A percentile compares a stretch with the other conserved stretches of the same genome.
Evolutionary conservation across 768 basidiomycete species (phyloP).

Genomic region (Russula griseocarnosa): DNA sequence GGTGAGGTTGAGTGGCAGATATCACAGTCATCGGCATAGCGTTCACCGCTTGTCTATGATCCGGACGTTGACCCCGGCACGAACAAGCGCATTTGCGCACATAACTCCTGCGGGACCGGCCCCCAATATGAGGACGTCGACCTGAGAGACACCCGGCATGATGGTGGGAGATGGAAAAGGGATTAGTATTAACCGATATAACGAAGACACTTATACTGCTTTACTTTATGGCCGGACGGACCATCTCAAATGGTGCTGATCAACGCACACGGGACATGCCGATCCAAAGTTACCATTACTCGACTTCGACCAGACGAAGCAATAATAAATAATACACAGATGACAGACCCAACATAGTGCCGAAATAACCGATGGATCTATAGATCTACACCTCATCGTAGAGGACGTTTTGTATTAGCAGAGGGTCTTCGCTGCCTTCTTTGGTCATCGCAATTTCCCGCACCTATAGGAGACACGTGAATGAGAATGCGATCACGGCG

Average conservation of each 20-base stretch:
- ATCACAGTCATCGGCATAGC: not conserved
- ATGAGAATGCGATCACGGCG: too few species aligned
- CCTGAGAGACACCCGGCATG: slow-evolving; percentile 36
- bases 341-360: not conserved
- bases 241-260: not conserved
- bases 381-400: slow-evolving; percentile 24
- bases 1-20: not conserved
- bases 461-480: slow-evolving; percentile 4
- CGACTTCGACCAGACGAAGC: slow-evolving; percentile 4
- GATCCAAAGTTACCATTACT: not conserved
- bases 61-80: slow-evolving; percentile 53
- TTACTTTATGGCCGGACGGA: not conserved
- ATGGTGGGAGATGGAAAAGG: not conserved
- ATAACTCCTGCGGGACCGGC: slow-evolving; percentile 63
- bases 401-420: slow-evolving; percentile 20
- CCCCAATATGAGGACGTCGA: slow-evolving; percentile 60
- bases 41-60: slow-evolving; percentile 55
- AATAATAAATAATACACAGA: not conserved
- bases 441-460: slow-evolving; percentile 22
- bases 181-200: not conserved
- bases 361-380: not conserved
- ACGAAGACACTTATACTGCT: not conserved
- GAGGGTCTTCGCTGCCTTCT: slow-evolving; percentile 22
- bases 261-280: not conserved
- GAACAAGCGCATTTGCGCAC: slow-evolving; percentile 60